A percentile compares a stretch with the other conserved stretches of the same genome.
Evolutionary conservation across 83 land plant species (phyloP).

Genomic region (Picea engelmannii): DNA sequence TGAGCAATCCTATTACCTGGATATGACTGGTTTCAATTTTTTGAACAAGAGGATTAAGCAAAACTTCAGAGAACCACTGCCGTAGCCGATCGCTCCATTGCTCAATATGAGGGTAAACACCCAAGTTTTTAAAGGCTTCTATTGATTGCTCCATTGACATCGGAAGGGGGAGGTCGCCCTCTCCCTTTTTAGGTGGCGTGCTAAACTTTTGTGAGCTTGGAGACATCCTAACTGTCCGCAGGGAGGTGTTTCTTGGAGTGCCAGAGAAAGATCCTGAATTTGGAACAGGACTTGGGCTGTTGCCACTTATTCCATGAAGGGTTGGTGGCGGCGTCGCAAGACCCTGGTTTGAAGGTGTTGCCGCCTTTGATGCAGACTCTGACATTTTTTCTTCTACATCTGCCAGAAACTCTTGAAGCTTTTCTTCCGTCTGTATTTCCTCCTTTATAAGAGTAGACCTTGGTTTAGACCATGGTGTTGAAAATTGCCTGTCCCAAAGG

Average conservation of each 20-base stretch:
- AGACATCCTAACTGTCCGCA: slow-evolving; percentile 91
- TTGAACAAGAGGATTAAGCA: slow-evolving; percentile 79
- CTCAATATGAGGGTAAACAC: slow-evolving; percentile 89
- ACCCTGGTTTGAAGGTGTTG: slow-evolving; percentile 24
- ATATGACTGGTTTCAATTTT: slow-evolving; percentile 89
- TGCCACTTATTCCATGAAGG: slow-evolving; percentile 52
- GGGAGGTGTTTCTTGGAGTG: slow-evolving; percentile 70
- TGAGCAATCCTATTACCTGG: slow-evolving; percentile 54
- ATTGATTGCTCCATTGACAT: slow-evolving; percentile 80
- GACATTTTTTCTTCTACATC: slow-evolving; percentile 77
- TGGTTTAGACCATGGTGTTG: slow-evolving; percentile 63
- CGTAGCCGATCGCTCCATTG: slow-evolving; percentile 93
- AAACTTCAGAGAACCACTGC: slow-evolving; percentile 93
- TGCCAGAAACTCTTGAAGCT: slow-evolving; percentile 77
- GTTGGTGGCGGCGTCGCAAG: slow-evolving; percentile 70
- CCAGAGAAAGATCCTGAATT: slow-evolving; percentile 60
- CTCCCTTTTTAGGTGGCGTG: slow-evolving; percentile 93
- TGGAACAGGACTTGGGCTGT: slow-evolving; percentile 45
- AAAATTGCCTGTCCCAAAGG: slow-evolving; percentile 22
- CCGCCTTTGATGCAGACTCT: slow-evolving; percentile 60
- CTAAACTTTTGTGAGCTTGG: slow-evolving; percentile 78
- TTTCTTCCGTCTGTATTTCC: slow-evolving; percentile 72
- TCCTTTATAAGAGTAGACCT: slow-evolving; percentile 53
- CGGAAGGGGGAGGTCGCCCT: slow-evolving; percentile 82
- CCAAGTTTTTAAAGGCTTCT: slow-evolving; percentile 72